These are phyloP conservation scores for Chytriomyces sp. DNA, from an alignment of 192 early-diverging fungal genomes.

Conservation along the genomic window DNA sequence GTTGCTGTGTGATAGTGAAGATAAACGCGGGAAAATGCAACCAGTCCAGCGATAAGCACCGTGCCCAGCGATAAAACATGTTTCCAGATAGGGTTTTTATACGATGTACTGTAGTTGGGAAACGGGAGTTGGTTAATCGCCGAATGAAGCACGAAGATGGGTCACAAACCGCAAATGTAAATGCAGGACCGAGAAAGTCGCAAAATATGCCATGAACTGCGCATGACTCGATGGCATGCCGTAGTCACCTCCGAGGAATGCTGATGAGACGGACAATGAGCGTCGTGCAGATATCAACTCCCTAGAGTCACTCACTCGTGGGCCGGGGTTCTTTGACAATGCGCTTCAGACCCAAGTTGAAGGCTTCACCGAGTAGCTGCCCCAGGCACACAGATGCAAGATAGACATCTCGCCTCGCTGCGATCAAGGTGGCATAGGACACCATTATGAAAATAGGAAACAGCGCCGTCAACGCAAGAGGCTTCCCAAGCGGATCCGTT, in stretches of 20 bases:
- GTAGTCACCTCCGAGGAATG: slow-evolving; percentile 72
- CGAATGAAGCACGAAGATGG: background rate
- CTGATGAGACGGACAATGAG: slow-evolving; percentile 42
- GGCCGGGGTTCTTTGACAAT: slow-evolving; percentile 68
- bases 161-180: slow-evolving; percentile 49
- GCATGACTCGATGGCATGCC: slow-evolving; percentile 86
- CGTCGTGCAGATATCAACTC: background rate
- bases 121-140: background rate
- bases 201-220: slow-evolving; percentile 82
- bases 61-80: slow-evolving; percentile 36
- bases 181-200: slow-evolving; percentile 62
- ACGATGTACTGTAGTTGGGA: slow-evolving; percentile 19
- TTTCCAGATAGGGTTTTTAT: slow-evolving; percentile 44
- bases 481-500: slow-evolving; percentile 61
- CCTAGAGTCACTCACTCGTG: slow-evolving; percentile 49
- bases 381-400: slow-evolving; percentile 68
- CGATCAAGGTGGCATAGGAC: slow-evolving; percentile 69
- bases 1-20: slow-evolving; percentile 73
- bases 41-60: slow-evolving; percentile 35
- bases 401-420: slow-evolving; percentile 64
- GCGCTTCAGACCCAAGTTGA: slow-evolving; percentile 69
- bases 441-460: slow-evolving; percentile 71
- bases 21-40: slow-evolving; percentile 67
- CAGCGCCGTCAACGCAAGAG: slow-evolving; percentile 61
- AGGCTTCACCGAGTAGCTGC: slow-evolving; percentile 70